Evolutionary conservation across 495 filamentous ascomycete genomes (phyloP).

Genomic region (Platismatia glauca): DNA sequence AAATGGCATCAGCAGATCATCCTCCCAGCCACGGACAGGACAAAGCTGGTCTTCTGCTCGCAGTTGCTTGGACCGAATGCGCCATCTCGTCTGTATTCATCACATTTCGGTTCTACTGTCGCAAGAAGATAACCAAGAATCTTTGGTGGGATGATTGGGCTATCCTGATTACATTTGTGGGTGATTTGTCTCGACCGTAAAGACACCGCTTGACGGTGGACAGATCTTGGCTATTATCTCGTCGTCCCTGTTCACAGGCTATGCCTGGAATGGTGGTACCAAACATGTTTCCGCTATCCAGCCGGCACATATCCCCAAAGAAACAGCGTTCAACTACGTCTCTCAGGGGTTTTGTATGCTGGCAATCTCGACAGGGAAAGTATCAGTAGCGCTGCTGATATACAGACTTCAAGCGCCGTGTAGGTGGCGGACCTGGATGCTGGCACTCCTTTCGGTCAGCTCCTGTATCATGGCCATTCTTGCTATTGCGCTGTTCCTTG

Average conservation of each 20-base stretch:
- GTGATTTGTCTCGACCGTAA: not conserved
- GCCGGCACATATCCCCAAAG: not conserved
- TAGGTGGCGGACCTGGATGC: slow-evolving; percentile 1
- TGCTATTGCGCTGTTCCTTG: not conserved
- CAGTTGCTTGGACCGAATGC: not conserved
- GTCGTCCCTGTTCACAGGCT: not conserved
- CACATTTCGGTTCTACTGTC: not conserved
- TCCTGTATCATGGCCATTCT: not conserved
- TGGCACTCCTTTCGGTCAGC: not conserved
- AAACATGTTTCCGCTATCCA: not conserved
- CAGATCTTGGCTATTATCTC: not conserved
- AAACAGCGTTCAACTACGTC: not conserved
- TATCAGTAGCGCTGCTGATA: slow-evolving; percentile 3
- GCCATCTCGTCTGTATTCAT: not conserved
- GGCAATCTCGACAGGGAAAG: not conserved
- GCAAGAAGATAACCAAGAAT: not conserved
- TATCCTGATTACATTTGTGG: not conserved
- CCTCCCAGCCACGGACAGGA: not conserved
- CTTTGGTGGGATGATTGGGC: slow-evolving; percentile 1
- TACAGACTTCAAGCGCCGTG: not conserved
- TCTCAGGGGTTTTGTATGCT: not conserved
- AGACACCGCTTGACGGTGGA: not conserved
- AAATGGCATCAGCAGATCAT: not conserved
- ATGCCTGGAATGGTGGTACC: not conserved
- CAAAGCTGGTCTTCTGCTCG: not conserved